Conservation (phyloP, 169 alveolate species). For the Plasmodium cynomolgi region DNA sequence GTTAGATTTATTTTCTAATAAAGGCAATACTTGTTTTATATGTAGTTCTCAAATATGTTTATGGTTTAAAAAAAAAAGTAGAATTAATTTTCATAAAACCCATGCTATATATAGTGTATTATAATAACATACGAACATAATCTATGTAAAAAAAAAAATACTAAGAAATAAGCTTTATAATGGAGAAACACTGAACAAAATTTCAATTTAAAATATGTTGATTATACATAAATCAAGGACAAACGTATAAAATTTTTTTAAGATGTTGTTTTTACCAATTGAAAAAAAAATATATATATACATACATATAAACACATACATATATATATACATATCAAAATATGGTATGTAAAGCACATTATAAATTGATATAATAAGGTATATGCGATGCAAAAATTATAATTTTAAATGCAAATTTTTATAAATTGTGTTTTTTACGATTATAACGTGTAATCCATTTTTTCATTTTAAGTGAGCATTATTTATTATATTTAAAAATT, state of each 20-base stretch:
- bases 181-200: neutral
- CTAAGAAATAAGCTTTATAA: neutral
- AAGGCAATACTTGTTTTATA: neutral
- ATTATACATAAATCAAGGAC: neutral
- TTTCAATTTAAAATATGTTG: neutral
- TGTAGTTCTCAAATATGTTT: neutral
- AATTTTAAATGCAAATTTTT: neutral
- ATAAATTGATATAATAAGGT: too few species aligned
- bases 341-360: neutral
- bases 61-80: neutral
- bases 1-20: too few species aligned
- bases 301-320: neutral
- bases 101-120: neutral
- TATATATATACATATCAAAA: too few species aligned
- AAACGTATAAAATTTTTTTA: too few species aligned
- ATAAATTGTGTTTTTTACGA: neutral
- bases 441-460: neutral
- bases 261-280: neutral
- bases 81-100: neutral
- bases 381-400: neutral
- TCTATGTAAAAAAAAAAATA: too few species aligned
- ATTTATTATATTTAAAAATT: too few species aligned
- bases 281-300: too few species aligned
- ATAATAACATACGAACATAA: neutral
- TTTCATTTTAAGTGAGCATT: neutral